A percentile compares a stretch with the other conserved stretches of the same genome.
These are phyloP conservation scores for Friedmanniomyces simplex DNA, from an alignment of 495 filamentous ascomycete species.

Conservation along the genomic window DNA sequence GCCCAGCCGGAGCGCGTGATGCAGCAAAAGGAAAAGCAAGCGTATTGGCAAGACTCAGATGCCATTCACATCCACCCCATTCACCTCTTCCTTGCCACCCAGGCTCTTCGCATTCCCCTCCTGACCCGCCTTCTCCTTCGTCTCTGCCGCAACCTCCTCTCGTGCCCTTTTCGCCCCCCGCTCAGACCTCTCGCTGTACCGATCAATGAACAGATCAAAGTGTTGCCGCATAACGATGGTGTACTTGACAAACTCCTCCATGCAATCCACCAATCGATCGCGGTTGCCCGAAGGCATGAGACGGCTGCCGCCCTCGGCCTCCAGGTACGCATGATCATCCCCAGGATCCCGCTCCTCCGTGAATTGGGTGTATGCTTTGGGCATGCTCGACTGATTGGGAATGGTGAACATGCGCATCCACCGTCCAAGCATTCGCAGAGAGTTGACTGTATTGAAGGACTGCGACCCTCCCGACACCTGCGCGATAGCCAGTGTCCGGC, in stretches of 20 bases:
- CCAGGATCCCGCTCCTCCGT: conserved; percentile 38
- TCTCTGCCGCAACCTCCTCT: conserved; percentile 1
- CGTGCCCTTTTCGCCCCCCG: conserved; percentile 32
- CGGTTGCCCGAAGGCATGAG: conserved; percentile 53
- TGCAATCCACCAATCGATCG: conserved; percentile 62
- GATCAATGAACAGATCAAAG: conserved; percentile 52
- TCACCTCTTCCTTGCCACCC: not conserved
- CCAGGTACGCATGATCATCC: not conserved
- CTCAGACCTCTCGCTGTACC: conserved; percentile 51
- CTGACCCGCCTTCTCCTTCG: conserved; percentile 1
- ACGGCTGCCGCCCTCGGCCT: conserved; percentile 39
- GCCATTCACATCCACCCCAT: not conserved
- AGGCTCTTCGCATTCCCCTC: conserved; percentile 3
- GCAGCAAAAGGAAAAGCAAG: not conserved
- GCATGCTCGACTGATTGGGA: conserved; percentile 58
- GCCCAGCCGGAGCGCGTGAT: too few species aligned
- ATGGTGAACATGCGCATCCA: conserved; percentile 76
- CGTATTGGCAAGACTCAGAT: not conserved
- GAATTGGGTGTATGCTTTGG: conserved; percentile 56
- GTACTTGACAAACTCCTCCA: conserved; percentile 72
- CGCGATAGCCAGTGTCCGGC: conserved; percentile 53
- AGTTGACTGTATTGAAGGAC: conserved; percentile 64
- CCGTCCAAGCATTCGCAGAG: conserved; percentile 55
- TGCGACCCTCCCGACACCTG: conserved; percentile 60
- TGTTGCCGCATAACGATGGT: conserved; percentile 56